Conservation (phyloP, 805 yeast genomes). For the Barnettozyma pratensis region DNA sequence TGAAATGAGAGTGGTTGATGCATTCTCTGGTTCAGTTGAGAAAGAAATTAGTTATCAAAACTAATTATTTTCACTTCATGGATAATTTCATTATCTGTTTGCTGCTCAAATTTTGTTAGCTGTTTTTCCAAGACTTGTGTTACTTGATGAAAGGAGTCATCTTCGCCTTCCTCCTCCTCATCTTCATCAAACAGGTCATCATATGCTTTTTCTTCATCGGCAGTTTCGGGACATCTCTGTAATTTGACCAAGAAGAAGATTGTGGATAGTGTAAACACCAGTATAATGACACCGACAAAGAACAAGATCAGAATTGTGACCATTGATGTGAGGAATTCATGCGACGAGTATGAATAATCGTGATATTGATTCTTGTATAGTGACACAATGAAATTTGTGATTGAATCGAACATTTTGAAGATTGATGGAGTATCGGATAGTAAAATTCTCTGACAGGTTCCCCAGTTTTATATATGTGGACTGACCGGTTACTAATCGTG, state of each 20-base stretch:
- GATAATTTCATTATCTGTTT: too few relatives aligned
- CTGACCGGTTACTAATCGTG: too few relatives aligned
- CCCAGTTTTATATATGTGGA: too few relatives aligned
- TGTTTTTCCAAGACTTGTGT: too few relatives aligned
- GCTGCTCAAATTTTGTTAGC: too few relatives aligned
- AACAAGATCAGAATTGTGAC: slow-evolving; percentile 13
- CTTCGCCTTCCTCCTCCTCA: too few relatives aligned
- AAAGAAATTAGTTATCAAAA: too few relatives aligned
- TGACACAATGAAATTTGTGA: slow-evolving; percentile 10
- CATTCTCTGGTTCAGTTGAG: too few relatives aligned
- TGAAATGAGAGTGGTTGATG: too few relatives aligned
- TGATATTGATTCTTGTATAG: slow-evolving; percentile 12
- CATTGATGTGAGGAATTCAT: slow-evolving; percentile 12
- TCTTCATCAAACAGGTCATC: too few relatives aligned
- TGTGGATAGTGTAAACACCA: slow-evolving; percentile 11
- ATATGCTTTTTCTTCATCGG: slow-evolving; percentile 1
- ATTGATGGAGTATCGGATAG: not conserved
- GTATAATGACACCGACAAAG: slow-evolving; percentile 11
- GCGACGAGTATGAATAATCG: slow-evolving; percentile 14
- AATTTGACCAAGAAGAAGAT: slow-evolving; percentile 14
- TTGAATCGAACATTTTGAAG: slow-evolving; percentile 1
- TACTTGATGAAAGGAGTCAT: too few relatives aligned
- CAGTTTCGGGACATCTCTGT: slow-evolving; percentile 13
- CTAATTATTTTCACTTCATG: too few relatives aligned
- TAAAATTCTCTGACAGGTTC: not conserved